Evolutionary conservation across 345 rosid species (phyloP), one percentile per base, ranked within the genome.

Genomic region (Hirschfeldia incana): DNA sequence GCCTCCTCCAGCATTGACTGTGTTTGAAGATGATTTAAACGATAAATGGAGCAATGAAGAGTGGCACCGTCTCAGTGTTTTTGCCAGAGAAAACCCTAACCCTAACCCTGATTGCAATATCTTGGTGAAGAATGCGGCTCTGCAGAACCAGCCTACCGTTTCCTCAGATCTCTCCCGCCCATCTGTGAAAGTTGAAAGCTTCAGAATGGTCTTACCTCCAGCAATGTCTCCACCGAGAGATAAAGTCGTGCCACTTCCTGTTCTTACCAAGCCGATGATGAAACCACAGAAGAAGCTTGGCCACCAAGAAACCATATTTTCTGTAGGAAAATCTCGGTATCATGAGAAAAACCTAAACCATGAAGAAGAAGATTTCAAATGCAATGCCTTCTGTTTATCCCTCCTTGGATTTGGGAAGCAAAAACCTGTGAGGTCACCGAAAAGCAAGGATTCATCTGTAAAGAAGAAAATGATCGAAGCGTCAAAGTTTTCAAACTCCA

Each of bases 361-460:
- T 44, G 73, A 62, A 8, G 86, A 62, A 10, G 83, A 84, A 21
- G 85, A 84, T 27, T 89, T 92, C 82, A 89, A 88, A 75, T 94
- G 98, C 60, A 75, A 87, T 9, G 89, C 88, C 12, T 89, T 91
- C 53, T 92, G 97, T 87, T 69, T 92, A 83, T 86, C 87, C 85
- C 81, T 92, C 15, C 93, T 90, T 28, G 88, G 96, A 0, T 88
- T 92, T 53, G 88, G 89, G 11, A 92, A 86, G 84, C 89, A 80
- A 10, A 92, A 87, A 71, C 84, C 84, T 1, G 76, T 85, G 29
- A 89, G 87, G 17, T 81, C 84, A 70, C 80, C 81, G 6, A 76
- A 81, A 76, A 51, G 78, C 4, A 49, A 76, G 0, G 78, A 66
- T 36, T 76, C 81, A 3, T 76, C 78, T 3, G 63, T 67, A 8